Percentiles rank a stretch among this genome's conserved stretches.
phyloP scores from a whole-genome alignment of 2,329 filamentous ascomycete genomes.

The Leptographium radiaticola region DNA sequence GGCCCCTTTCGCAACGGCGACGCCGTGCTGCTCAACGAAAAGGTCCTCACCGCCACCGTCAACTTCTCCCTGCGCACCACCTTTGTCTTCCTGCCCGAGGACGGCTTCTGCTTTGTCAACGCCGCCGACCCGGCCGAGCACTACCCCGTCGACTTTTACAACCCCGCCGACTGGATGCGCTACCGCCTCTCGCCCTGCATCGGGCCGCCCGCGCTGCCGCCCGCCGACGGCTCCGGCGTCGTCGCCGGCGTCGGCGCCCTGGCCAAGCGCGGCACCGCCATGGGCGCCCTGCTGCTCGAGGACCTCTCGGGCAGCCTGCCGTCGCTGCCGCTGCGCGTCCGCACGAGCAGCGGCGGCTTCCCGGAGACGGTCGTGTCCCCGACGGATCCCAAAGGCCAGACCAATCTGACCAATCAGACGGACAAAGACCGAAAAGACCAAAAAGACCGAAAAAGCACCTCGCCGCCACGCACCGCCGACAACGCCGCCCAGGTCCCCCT shows the following conservation, averaged over 20 bases:
- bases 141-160: constrained; percentile 75
- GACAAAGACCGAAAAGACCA: background rate
- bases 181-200: constrained; percentile 70
- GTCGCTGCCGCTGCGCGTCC: constrained; percentile 20
- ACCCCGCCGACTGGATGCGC: constrained; percentile 66
- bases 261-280: constrained; percentile 20
- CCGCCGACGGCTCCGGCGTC: constrained; percentile 14
- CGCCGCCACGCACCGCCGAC: too few species aligned
- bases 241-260: background rate
- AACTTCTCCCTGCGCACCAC: constrained; percentile 86
- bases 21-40: constrained; percentile 77
- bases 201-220: constrained; percentile 46
- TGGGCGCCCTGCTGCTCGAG: constrained; percentile 35
- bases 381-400: too few species aligned
- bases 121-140: constrained; percentile 59
- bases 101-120: constrained; percentile 80
- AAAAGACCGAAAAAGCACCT: too few species aligned
- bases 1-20: constrained; percentile 87
- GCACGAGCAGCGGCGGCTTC: constrained; percentile 18
- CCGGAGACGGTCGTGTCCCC: too few species aligned
- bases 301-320: constrained; percentile 27
- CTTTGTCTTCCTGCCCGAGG: constrained; percentile 72
- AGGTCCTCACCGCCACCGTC: constrained; percentile 80
- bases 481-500: background rate
- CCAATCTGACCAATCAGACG: background rate